Conservation (phyloP, 306 rosid genomes). For the Vicia villosa region DNA sequence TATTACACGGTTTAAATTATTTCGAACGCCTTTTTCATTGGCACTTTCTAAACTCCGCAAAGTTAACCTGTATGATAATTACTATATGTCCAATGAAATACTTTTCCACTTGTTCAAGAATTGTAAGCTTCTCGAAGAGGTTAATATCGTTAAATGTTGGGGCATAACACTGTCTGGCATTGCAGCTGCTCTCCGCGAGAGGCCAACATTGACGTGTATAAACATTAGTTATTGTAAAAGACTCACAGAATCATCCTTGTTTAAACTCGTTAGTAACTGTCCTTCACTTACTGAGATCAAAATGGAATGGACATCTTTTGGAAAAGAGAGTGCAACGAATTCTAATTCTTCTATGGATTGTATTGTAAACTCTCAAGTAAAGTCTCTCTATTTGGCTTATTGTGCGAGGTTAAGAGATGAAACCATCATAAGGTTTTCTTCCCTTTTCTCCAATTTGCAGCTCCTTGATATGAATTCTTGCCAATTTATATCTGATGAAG, state of each 20-base stretch:
- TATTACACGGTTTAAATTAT: not conserved
- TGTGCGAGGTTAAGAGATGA: no score
- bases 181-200: slow-evolving; percentile 40
- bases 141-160: slow-evolving; percentile 33
- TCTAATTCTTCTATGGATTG: no score
- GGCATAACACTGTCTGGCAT: slow-evolving; percentile 48
- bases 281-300: no score
- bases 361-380: no score
- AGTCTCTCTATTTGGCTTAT: no score
- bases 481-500: not conserved
- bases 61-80: slow-evolving; percentile 60
- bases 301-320: not conserved
- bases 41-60: slow-evolving; percentile 49
- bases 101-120: slow-evolving; percentile 41
- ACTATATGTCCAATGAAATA: slow-evolving; percentile 40
- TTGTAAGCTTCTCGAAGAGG: slow-evolving; percentile 46
- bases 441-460: not conserved
- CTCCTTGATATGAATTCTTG: not conserved
- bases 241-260: not conserved
- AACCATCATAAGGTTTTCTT: no score
- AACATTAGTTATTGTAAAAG: not conserved
- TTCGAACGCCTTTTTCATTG: slow-evolving; percentile 20
- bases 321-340: no score
- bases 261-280: not conserved
- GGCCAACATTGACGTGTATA: slow-evolving; percentile 8